These are phyloP conservation scores for Phyllosticta citriasiana DNA, from an alignment of 2,329 filamentous ascomycete species.

Conservation along the genomic window DNA sequence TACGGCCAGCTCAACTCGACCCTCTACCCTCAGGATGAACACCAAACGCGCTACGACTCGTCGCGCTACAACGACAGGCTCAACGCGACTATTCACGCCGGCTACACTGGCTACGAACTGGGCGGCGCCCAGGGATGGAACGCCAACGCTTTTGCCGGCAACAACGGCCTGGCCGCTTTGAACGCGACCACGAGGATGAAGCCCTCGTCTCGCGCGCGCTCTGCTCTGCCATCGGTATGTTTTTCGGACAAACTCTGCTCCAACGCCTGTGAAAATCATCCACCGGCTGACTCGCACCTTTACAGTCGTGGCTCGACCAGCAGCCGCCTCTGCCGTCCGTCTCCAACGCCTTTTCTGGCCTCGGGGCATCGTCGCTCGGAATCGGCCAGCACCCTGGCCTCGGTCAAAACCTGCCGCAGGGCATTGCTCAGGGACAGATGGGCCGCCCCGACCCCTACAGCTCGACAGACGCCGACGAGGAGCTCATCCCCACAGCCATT, in stretches of 20 bases:
- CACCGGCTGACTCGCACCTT: constrained; percentile 13
- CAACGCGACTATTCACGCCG: constrained; percentile 47
- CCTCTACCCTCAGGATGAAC: constrained; percentile 62
- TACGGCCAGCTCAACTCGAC: constrained; percentile 53
- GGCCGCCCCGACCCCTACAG: constrained; percentile 33
- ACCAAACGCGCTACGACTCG: constrained; percentile 40
- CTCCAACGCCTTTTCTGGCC: constrained; percentile 25
- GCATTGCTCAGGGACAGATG: constrained; percentile 17
- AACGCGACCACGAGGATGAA: constrained; percentile 45
- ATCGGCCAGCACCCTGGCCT: constrained; percentile 5
- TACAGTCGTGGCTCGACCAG: constrained; percentile 54
- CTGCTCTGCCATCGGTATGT: constrained; percentile 65
- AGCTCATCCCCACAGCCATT: constrained; percentile 94
- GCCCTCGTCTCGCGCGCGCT: constrained; percentile 44
- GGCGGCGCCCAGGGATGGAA: constrained; percentile 68
- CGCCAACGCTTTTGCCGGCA: constrained; percentile 59
- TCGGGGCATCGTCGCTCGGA: constrained; percentile 25
- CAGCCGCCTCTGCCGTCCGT: constrained; percentile 36
- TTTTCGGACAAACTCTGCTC: background rate
- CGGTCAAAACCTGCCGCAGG: background rate
- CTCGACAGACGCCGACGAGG: constrained; percentile 56
- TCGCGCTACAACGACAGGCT: constrained; percentile 51
- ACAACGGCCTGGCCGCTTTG: constrained; percentile 53
- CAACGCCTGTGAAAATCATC: background rate
- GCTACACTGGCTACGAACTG: constrained; percentile 60